Evolutionary conservation across 805 yeast genomes (phyloP).

Genomic region (Candida argentea): DNA sequence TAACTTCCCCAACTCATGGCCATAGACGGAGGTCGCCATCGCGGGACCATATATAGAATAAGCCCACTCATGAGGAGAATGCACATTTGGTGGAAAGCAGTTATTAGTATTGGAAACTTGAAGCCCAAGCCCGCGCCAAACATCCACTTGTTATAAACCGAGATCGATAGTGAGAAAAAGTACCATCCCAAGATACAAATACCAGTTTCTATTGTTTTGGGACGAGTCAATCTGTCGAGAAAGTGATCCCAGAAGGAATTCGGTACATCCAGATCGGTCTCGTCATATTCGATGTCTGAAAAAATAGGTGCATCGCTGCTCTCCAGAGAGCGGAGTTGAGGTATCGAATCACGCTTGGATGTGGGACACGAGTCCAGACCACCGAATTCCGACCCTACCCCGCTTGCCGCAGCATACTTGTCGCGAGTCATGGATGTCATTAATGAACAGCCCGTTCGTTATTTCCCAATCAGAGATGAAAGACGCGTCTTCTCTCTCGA

Average conservation of each 20-base stretch:
- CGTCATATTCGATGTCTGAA: background rate
- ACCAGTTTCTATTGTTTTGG: constrained; percentile 10
- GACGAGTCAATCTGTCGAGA: constrained; percentile 1
- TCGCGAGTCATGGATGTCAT: too few relatives aligned
- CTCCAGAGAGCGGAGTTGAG: background rate
- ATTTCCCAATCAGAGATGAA: too few relatives aligned
- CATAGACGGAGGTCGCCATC: constrained; percentile 28
- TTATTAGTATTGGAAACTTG: constrained; percentile 74
- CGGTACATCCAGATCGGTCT: background rate
- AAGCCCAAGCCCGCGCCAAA: constrained; percentile 71
- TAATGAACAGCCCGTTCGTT: too few relatives aligned
- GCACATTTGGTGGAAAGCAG: constrained; percentile 75
- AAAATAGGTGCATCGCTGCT: background rate
- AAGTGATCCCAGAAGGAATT: background rate
- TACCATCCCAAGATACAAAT: constrained; percentile 54
- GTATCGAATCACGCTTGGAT: background rate
- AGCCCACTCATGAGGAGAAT: constrained; percentile 44
- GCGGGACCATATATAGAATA: constrained; percentile 37
- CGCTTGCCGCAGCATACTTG: too few relatives aligned
- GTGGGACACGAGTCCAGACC: too few relatives aligned
- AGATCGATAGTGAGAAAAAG: constrained; percentile 53
- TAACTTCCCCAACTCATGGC: constrained; percentile 15
- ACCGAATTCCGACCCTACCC: too few relatives aligned
- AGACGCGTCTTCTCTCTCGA: too few relatives aligned
- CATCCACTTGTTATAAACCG: constrained; percentile 95